phyloP scores from a whole-genome alignment of 2,329 filamentous ascomycete species.

The Chrysoporthe austroafricana region DNA sequence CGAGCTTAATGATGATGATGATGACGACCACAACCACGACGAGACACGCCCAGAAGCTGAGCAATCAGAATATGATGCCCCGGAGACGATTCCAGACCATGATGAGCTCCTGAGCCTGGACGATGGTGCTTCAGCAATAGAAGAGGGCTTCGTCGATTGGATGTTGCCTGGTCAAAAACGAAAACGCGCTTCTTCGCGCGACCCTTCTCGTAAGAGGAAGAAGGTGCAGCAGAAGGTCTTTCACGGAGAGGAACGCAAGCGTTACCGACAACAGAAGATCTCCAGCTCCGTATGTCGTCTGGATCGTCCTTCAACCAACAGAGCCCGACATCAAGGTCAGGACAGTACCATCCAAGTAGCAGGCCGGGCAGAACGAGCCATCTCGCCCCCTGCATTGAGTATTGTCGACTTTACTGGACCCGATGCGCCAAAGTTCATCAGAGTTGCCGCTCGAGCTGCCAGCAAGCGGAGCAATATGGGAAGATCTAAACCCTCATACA shows the following conservation, averaged over 20 bases:
- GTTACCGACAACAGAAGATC: constrained; percentile 40
- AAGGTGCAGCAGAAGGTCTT: constrained; percentile 37
- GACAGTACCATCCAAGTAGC: constrained; percentile 10
- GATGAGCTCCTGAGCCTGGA: constrained; percentile 27
- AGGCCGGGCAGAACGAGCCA: constrained; percentile 12
- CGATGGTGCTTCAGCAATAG: constrained; percentile 43
- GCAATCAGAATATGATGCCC: background rate
- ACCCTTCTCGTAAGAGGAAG: constrained; percentile 38
- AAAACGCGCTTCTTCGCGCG: constrained; percentile 37
- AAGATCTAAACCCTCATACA: constrained; percentile 57
- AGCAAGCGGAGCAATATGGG: constrained; percentile 52
- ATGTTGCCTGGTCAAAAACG: constrained; percentile 54
- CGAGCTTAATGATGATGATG: constrained; percentile 14
- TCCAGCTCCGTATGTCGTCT: constrained; percentile 32
- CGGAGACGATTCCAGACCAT: background rate
- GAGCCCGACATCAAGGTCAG: background rate
- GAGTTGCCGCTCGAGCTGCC: constrained; percentile 63
- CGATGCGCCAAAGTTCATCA: constrained; percentile 60
- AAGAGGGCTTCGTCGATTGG: constrained; percentile 56
- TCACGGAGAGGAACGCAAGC: constrained; percentile 33
- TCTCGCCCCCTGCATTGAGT: constrained; percentile 50
- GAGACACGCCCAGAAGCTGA: background rate
- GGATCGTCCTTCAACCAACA: constrained; percentile 1
- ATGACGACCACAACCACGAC: constrained; percentile 16
- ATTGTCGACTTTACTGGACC: constrained; percentile 63